Evolutionary conservation across 2,329 filamentous ascomycete species (phyloP), one percentile per base, ranked within the genome.

Genomic region (Epichloe glyceriae): DNA sequence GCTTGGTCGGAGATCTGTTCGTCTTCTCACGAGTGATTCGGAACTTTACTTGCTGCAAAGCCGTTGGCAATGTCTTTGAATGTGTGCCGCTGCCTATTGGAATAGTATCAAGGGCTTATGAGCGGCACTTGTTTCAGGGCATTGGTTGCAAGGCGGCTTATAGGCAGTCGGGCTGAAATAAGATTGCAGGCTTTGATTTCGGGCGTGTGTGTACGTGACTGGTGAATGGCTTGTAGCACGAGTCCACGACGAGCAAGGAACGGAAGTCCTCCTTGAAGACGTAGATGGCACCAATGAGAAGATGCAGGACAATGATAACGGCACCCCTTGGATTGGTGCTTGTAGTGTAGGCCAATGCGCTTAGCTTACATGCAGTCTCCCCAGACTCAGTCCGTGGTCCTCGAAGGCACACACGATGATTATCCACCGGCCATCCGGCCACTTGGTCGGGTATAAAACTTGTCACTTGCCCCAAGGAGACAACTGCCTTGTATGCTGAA

Each of bases 161-260:
- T 45, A 51, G 52, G 52, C 46, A 48, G 49, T 46, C 46, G 48
- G 40, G 30, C 22, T 50, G 43, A 47, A 51, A 46, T 53, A 46
- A 48, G 44, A 51, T 42, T 40, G 38, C 40, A 38, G 52, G 49
- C 42, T 49, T 38, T 49, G 51, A 50, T 46, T 44, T 41, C 12
- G 45, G 42, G 49, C 41, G 7, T 46, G 51, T 37, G 52, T 41
- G 30, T 40, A 46, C 20, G 52, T 53, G 52, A 53, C 45, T 48
- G 49, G 41, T 49, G 48, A 46, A 46, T 43, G 43, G 34, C 33
- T 34, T 48, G 14, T 26, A 15, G 11, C 11, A 41, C n/a, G 22
- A 20, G 5, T 33, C 17, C 17, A 33, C 38, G n/a, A 38, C 14
- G 5, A 11, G 30, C 11, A 34, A 17, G 17, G 30, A 14, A 26